These are phyloP conservation scores for Fusarium robinianum DNA, from an alignment of 2,329 filamentous ascomycete genomes.

Conservation along the genomic window DNA sequence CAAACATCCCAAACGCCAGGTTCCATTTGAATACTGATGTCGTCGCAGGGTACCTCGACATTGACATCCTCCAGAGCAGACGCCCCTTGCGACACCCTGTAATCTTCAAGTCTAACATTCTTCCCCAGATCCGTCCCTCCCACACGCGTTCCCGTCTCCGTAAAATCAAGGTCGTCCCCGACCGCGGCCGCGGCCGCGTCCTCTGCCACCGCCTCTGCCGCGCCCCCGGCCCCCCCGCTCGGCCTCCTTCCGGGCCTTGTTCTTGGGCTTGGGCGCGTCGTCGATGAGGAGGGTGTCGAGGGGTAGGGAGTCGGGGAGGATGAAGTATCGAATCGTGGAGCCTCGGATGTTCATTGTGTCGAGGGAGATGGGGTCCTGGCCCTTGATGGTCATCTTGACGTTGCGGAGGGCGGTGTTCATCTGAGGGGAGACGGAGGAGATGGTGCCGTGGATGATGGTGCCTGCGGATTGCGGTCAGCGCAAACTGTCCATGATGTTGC, in stretches of 20 bases:
- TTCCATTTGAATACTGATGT: slow-evolving; percentile 40
- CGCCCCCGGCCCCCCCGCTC: slow-evolving; percentile 61
- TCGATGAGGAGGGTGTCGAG: slow-evolving; percentile 95
- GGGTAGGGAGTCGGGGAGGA: slow-evolving; percentile 92
- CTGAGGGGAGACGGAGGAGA: slow-evolving; percentile 93
- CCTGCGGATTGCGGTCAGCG: slow-evolving; percentile 55
- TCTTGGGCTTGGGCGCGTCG: slow-evolving; percentile 97
- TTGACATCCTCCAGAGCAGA: slow-evolving; percentile 1
- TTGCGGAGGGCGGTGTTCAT: slow-evolving; percentile 98
- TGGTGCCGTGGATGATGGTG: slow-evolving; percentile 95
- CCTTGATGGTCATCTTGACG: slow-evolving; percentile 93
- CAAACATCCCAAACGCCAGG: slow-evolving; percentile 44
- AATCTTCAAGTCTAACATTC: background rate
- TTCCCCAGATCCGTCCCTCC: background rate
- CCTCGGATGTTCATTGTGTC: slow-evolving; percentile 98
- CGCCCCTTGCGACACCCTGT: background rate
- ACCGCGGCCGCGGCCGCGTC: slow-evolving; percentile 53
- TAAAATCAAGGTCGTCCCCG: slow-evolving; percentile 45
- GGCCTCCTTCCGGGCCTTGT: slow-evolving; percentile 95
- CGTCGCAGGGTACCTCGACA: slow-evolving; percentile 29
- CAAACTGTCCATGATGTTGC: no score
- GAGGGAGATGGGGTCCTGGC: slow-evolving; percentile 83
- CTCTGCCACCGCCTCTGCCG: slow-evolving; percentile 58
- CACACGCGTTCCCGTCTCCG: background rate
- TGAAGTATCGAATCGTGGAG: slow-evolving; percentile 94